phyloP scores from a whole-genome alignment of 148 eudicot species.

The Chenopodium quinoa region DNA sequence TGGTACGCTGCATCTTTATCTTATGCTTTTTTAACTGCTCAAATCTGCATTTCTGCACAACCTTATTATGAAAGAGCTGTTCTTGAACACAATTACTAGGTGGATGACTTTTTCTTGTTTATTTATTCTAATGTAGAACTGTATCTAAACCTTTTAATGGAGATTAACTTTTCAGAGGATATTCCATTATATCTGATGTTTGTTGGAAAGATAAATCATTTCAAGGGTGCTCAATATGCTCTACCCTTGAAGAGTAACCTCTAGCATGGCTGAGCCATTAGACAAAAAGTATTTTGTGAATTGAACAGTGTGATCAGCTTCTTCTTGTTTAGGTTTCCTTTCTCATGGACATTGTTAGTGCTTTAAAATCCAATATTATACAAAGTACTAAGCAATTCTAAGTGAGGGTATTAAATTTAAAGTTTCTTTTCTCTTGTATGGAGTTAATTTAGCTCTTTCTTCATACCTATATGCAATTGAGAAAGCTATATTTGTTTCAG shows the following conservation, averaged over 20 bases:
- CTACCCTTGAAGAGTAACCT: neutral
- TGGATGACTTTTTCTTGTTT: neutral
- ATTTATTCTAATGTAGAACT: neutral
- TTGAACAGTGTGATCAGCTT: neutral
- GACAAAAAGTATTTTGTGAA: neutral
- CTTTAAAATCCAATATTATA: neutral
- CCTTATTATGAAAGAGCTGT: neutral
- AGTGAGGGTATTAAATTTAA: neutral
- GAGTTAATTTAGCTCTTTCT: neutral
- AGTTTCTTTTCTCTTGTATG: neutral
- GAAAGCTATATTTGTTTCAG: neutral
- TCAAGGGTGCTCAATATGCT: neutral
- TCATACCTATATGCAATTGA: neutral
- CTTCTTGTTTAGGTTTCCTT: neutral
- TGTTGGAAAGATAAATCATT: neutral
- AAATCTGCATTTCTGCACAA: neutral
- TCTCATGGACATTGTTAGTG: neutral
- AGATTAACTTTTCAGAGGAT: neutral
- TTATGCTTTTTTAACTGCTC: neutral
- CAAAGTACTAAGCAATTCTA: too few species aligned
- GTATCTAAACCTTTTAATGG: neutral
- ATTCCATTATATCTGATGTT: neutral
- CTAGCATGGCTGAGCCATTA: neutral
- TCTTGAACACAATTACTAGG: neutral
- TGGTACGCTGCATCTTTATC: neutral